Conservation (phyloP, 768 basidiomycete genomes). For the Naganishia kalamii region DNA sequence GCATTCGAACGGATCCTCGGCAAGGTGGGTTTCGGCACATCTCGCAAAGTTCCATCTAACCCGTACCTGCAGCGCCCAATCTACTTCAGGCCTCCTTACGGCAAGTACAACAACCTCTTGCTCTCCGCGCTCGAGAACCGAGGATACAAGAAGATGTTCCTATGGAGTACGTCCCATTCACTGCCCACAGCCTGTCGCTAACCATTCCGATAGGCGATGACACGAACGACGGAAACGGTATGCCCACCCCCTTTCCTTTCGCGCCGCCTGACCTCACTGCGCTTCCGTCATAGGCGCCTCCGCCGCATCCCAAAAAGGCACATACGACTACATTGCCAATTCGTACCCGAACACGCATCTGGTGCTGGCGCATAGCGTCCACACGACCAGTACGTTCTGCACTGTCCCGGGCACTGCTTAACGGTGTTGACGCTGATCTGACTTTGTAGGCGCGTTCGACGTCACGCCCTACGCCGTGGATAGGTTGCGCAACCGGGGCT, state of each 20-base stretch:
- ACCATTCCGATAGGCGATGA: no score
- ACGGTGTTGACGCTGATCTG: not conserved
- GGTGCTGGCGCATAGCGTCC: not conserved
- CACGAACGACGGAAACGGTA: constrained; percentile 22
- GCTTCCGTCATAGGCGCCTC: constrained; percentile 9
- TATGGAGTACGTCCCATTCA: constrained; percentile 36
- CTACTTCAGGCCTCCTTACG: constrained; percentile 44
- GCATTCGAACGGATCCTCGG: constrained; percentile 45
- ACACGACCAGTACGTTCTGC: not conserved
- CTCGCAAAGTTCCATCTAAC: no score
- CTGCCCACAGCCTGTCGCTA: no score
- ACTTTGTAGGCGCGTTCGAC: constrained; percentile 22
- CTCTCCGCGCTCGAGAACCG: constrained; percentile 36
- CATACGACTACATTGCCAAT: constrained; percentile 30
- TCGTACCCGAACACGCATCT: constrained; percentile 24
- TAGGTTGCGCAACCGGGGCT: constrained; percentile 32
- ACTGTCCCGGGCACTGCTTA: not conserved
- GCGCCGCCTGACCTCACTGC: not conserved
- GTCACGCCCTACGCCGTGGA: constrained; percentile 34
- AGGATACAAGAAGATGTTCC: constrained; percentile 39
- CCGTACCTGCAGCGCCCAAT: not conserved
- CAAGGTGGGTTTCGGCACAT: no score
- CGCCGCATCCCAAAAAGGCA: constrained; percentile 26
- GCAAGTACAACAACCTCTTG: constrained; percentile 32
- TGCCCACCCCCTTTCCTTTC: not conserved